Base-by-base conservation (phyloP, 176 grass and related monocot genomes). In the Rhynchospora tenuis region DNA sequence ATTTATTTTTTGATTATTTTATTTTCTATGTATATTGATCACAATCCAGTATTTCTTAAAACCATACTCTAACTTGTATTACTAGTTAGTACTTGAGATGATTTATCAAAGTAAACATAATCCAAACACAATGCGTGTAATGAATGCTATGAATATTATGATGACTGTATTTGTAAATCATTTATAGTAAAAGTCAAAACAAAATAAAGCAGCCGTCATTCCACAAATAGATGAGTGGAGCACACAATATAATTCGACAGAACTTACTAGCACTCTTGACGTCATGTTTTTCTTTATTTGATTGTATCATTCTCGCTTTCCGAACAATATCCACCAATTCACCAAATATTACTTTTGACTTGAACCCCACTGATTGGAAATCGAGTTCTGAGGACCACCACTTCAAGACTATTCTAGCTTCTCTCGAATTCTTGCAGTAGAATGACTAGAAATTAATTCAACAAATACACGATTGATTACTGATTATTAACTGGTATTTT, bases 381-480 rank as follows among this genome's bases (percentile, higher is more conserved):
- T 81, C 17, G 78, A 81, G 9, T 44, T 63, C 44, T 60, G 7
- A 62, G 78, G 78, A 81, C 78, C 78, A 81, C 78, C 78, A 81
- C 55, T 80, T 80, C 33, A 8, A 59, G 54, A 79, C 17, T 31
- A 13, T 60, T 80, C 33, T 42, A 42, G 33, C 56, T 80, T 60
- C 55, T 59, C 77, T 14, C 17, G 23, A 80, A 61, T 60, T 57
- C 16, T 80, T 59, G 38, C 11, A 43, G 76, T 44, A 72, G 67
- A 72, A 72, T 72, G 59, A 23, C 20, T 19, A 15, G 44, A 50
- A 48, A 52, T 50, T 51, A 52, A 75, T 52, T 48, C 71, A 75
- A 71, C 15, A 54, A 75, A 28, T 28, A 51, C 0, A 50, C 26
- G 24, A 17, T 38, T 38, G 10, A 15, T 52, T 11, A 27, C 23